These are phyloP conservation scores for Raffaelea arxii DNA, from an alignment of 2,329 filamentous ascomycete genomes.

Conservation along the genomic window DNA sequence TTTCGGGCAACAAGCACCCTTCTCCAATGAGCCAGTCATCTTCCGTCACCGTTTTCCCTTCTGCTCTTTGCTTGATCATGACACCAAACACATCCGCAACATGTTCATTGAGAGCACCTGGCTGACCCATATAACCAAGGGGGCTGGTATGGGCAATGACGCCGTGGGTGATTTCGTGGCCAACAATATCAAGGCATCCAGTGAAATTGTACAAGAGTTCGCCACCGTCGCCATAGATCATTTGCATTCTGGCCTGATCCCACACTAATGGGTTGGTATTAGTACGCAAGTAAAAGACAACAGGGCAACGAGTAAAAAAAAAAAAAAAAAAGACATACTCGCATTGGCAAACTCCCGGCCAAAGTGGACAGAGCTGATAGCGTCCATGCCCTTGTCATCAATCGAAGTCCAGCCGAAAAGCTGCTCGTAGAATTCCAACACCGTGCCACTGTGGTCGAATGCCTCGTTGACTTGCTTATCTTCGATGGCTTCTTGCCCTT, in stretches of 20 bases:
- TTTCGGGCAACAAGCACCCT: constrained; percentile 37
- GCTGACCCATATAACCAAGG: constrained; percentile 39
- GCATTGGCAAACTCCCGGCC: constrained; percentile 40
- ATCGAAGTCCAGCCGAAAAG: constrained; percentile 41
- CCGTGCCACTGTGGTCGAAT: constrained; percentile 38
- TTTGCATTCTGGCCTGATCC: constrained; percentile 37
- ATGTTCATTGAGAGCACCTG: constrained; percentile 47
- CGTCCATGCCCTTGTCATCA: constrained; percentile 38
- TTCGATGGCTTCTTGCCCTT: constrained; percentile 28
- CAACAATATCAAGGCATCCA: constrained; percentile 44
- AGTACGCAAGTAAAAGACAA: too few relatives aligned
- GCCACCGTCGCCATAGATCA: constrained; percentile 48
- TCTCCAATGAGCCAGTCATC: constrained; percentile 48
- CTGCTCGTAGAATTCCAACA: constrained; percentile 39
- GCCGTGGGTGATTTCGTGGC: constrained; percentile 47
- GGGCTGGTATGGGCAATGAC: constrained; percentile 40
- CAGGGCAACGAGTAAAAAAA: too few relatives aligned
- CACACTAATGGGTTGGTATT: constrained; percentile 35
- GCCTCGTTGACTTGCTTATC: constrained; percentile 38
- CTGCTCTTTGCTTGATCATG: constrained; percentile 45
- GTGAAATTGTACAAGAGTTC: constrained; percentile 42
- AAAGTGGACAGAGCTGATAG: constrained; percentile 44
- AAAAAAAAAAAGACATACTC: constrained; percentile 31
- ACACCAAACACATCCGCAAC: constrained; percentile 47
- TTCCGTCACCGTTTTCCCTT: constrained; percentile 31